Percentiles rank a stretch among this genome's conserved stretches.
Evolutionary conservation across 495 filamentous ascomycete species (phyloP).

Genomic region (Rhypophila decipiens): DNA sequence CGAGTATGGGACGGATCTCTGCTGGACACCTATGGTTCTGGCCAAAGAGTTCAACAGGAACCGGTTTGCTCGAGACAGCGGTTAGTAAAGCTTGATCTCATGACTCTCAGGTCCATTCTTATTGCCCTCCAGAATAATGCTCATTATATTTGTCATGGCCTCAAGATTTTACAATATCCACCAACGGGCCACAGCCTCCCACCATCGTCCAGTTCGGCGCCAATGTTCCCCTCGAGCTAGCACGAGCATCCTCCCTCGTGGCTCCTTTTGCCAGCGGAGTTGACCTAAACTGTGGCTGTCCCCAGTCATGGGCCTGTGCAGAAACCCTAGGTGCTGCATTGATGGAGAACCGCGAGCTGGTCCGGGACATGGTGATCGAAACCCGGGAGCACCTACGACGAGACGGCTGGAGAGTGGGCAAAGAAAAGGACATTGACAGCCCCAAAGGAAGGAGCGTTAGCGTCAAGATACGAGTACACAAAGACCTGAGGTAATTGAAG

Average conservation of each 20-base stretch:
- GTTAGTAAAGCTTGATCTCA: too few relatives aligned
- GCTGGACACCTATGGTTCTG: constrained; percentile 66
- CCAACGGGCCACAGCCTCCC: constrained; percentile 41
- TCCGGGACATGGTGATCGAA: constrained; percentile 52
- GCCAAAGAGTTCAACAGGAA: constrained; percentile 65
- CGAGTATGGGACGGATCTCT: constrained; percentile 54
- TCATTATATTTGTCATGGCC: too few relatives aligned
- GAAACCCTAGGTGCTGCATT: constrained; percentile 56
- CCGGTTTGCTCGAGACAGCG: constrained; percentile 51
- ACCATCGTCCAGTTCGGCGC: constrained; percentile 60
- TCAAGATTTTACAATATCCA: constrained; percentile 32
- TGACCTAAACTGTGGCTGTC: constrained; percentile 64
- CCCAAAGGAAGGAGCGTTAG: constrained; percentile 43
- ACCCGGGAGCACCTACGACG: constrained; percentile 36
- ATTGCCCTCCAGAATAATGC: too few relatives aligned
- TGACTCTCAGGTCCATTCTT: too few relatives aligned
- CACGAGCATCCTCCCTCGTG: constrained; percentile 52
- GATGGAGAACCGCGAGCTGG: constrained; percentile 53
- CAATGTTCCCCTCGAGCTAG: constrained; percentile 49
- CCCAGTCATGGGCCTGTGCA: constrained; percentile 61
- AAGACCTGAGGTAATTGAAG: constrained; percentile 42
- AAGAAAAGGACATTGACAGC: constrained; percentile 26
- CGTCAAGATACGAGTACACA: constrained; percentile 61
- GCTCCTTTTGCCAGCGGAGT: constrained; percentile 55
- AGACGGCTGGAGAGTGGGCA: constrained; percentile 39